Evolutionary conservation across 2,329 filamentous ascomycete genomes (phyloP).

Genomic region (Trichophyton benhamiae): DNA sequence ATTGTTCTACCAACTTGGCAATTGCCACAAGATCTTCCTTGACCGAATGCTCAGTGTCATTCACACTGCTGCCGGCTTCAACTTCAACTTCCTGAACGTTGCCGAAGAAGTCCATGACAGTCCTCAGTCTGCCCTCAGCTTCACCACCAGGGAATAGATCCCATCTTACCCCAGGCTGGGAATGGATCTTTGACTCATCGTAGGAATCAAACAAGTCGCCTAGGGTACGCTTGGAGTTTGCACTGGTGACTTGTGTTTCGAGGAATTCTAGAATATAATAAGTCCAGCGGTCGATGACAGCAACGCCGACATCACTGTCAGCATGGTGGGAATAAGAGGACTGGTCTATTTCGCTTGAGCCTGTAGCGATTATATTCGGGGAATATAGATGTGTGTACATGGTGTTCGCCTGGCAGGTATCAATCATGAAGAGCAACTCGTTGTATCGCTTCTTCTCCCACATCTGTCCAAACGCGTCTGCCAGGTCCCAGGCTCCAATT

Average conservation of each 20-base stretch:
- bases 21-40: constrained; percentile 65
- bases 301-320: constrained; percentile 93
- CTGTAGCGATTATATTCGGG: constrained; percentile 93
- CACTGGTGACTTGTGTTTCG: constrained; percentile 75
- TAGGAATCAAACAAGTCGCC: constrained; percentile 95
- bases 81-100: constrained; percentile 97
- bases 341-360: constrained; percentile 90
- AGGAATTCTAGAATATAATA: constrained; percentile 98
- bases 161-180: constrained; percentile 79
- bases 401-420: constrained; percentile 97
- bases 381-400: constrained; percentile 99
- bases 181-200: constrained; percentile 88
- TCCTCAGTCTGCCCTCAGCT: constrained; percentile 59
- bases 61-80: constrained; percentile 43
- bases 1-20: constrained; percentile 46
- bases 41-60: constrained; percentile 43
- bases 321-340: constrained; percentile 96
- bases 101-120: constrained; percentile 94
- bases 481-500: constrained; percentile 89
- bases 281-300: constrained; percentile 95
- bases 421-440: constrained; percentile 98
- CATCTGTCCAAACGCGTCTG: constrained; percentile 98
- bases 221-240: constrained; percentile 75
- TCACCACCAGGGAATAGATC: constrained; percentile 87
- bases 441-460: constrained; percentile 99